phyloP scores from a whole-genome alignment of 208 protist genomes.

The Lotmaria passim region DNA sequence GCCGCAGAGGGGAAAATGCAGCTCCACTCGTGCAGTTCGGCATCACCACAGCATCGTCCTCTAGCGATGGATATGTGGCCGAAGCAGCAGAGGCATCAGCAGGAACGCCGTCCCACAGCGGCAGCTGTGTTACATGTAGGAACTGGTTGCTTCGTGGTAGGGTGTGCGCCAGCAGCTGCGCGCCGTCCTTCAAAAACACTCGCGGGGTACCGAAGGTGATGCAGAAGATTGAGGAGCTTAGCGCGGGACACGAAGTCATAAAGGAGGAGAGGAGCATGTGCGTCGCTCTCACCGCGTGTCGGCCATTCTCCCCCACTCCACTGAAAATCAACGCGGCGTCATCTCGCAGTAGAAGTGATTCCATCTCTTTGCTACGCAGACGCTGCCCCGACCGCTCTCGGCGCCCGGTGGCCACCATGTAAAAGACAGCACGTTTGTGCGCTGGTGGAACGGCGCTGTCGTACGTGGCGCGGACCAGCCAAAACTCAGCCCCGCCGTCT shows the following conservation, averaged over 20 bases:
- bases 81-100: no score
- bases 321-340: slow-evolving; percentile 54
- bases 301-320: slow-evolving; percentile 52
- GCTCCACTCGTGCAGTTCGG: slow-evolving; percentile 8
- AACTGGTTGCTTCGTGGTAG: slow-evolving; percentile 55
- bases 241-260: slow-evolving; percentile 15
- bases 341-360: slow-evolving; percentile 34
- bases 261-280: slow-evolving; percentile 47
- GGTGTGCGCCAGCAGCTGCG: slow-evolving; percentile 38
- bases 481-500: slow-evolving; percentile 23
- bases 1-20: neutral
- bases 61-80: no score
- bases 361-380: slow-evolving; percentile 27
- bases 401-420: slow-evolving; percentile 22
- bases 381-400: slow-evolving; percentile 14
- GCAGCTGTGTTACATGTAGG: slow-evolving; percentile 31
- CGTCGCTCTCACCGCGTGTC: slow-evolving; percentile 39
- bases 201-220: slow-evolving; percentile 60
- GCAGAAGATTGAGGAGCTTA: slow-evolving; percentile 46
- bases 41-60: slow-evolving; percentile 6
- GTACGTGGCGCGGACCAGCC: neutral
- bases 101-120: neutral
- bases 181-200: slow-evolving; percentile 35
- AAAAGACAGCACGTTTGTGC: slow-evolving; percentile 17
- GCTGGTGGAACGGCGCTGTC: neutral